Evolutionary conservation across 2,329 filamentous ascomycete genomes (phyloP).

Genomic region (Fusarium paranaense): DNA sequence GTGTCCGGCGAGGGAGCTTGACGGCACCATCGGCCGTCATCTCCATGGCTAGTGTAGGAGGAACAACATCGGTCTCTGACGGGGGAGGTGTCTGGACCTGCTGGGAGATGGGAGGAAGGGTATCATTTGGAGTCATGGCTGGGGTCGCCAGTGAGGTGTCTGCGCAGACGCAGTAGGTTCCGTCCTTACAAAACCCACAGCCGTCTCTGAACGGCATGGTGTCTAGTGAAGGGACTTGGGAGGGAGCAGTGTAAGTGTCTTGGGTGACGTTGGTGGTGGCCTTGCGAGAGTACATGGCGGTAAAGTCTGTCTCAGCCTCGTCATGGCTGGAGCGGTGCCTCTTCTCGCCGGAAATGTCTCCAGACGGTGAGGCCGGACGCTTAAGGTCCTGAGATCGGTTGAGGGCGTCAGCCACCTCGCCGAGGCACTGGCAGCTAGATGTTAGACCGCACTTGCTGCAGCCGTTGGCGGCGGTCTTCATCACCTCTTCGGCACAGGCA

Average conservation of each 20-base stretch:
- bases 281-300: conserved; percentile 69
- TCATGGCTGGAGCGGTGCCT: conserved; percentile 65
- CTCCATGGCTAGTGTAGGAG: conserved; percentile 65
- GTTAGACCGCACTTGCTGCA: conserved; percentile 75
- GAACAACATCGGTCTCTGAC: conserved; percentile 70
- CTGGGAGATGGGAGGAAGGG: conserved; percentile 55
- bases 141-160: conserved; percentile 63
- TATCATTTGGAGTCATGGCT: conserved; percentile 54
- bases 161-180: conserved; percentile 85
- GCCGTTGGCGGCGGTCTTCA: conserved; percentile 65
- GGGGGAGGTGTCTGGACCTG: conserved; percentile 69
- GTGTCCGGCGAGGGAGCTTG: conserved; percentile 64
- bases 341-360: conserved; percentile 62
- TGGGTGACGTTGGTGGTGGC: conserved; percentile 41
- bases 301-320: conserved; percentile 80
- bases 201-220: conserved; percentile 69
- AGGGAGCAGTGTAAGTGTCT: conserved; percentile 44
- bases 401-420: conserved; percentile 66
- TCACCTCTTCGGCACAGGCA: conserved; percentile 69
- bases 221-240: conserved; percentile 51
- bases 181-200: conserved; percentile 86
- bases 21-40: conserved; percentile 70
- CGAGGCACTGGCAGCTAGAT: conserved; percentile 72
- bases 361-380: conserved; percentile 61
- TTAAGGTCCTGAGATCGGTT: conserved; percentile 57